These are phyloP conservation scores for Astragalus membranaceus DNA, from an alignment of 306 rosid species.

Conservation along the genomic window DNA sequence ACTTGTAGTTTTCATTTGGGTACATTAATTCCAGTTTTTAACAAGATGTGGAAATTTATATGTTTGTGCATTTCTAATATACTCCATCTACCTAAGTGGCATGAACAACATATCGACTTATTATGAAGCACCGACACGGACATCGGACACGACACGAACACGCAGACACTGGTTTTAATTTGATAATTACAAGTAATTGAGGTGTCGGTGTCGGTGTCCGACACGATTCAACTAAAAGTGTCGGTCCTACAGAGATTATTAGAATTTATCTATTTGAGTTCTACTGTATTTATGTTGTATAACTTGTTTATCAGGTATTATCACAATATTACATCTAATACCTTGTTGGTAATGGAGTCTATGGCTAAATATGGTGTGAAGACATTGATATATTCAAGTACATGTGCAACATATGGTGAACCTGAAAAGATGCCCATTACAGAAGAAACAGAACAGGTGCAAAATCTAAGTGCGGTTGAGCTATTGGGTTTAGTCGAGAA, in stretches of 20 bases:
- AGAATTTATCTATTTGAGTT: background rate
- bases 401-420: slow-evolving; percentile 98
- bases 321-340: slow-evolving; percentile 95
- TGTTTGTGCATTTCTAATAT: slow-evolving; percentile 9
- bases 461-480: background rate
- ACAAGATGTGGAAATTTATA: background rate
- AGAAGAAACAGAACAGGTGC: slow-evolving; percentile 81
- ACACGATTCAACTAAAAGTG: no score
- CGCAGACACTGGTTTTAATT: no score
- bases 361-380: slow-evolving; percentile 80
- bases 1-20: slow-evolving; percentile 1
- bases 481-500: background rate
- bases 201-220: no score
- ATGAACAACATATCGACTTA: background rate
- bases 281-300: background rate
- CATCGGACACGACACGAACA: no score
- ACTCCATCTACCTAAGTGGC: background rate
- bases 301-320: slow-evolving; percentile 62
- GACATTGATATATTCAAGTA: slow-evolving; percentile 88
- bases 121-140: background rate
- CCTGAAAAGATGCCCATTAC: slow-evolving; percentile 98
- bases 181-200: no score
- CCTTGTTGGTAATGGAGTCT: slow-evolving; percentile 74
- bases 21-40: background rate
- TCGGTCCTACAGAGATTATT: background rate